Conservation (phyloP, 371 early-diverging fungal genomes). For the Choanephora cucurbitarum region DNA sequence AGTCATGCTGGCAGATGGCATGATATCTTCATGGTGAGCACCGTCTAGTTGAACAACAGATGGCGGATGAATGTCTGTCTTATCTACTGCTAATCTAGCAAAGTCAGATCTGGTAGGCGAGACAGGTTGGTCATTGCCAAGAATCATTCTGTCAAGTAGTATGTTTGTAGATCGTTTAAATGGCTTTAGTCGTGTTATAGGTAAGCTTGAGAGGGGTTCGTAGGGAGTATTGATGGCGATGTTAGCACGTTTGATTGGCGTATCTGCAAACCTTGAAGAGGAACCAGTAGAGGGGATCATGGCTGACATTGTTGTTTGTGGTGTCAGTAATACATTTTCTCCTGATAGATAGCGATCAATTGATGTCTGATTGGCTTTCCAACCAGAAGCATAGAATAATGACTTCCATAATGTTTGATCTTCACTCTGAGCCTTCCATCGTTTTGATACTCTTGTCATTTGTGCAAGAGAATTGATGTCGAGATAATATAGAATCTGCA, state of each 20-base stretch:
- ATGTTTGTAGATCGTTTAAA: conserved; percentile 15
- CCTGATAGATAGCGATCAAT: conserved; percentile 47
- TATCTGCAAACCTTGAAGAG: background rate
- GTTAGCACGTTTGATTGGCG: conserved; percentile 20
- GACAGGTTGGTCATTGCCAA: background rate
- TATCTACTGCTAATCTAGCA: background rate
- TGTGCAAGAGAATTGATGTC: conserved; percentile 50
- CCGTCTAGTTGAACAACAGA: background rate
- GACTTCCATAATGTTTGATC: conserved; percentile 73
- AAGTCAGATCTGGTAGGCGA: background rate
- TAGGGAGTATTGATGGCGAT: conserved; percentile 23
- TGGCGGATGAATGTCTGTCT: background rate
- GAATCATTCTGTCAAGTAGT: conserved; percentile 9
- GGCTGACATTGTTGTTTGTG: conserved; percentile 6
- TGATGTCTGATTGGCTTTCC: conserved; percentile 51
- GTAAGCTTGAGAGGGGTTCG: background rate
- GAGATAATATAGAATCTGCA: conserved; percentile 63
- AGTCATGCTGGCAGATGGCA: background rate
- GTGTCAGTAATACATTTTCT: conserved; percentile 1
- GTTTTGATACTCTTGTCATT: conserved; percentile 56
- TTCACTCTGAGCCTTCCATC: conserved; percentile 60
- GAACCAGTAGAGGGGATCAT: background rate
- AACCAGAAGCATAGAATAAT: conserved; percentile 53
- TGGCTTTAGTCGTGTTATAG: conserved; percentile 14
- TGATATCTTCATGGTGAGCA: background rate